Percentiles rank a stretch among this genome's conserved stretches.
These are phyloP conservation scores for Psilocybe cubensis DNA, from an alignment of 768 basidiomycete genomes.

Conservation along the genomic window DNA sequence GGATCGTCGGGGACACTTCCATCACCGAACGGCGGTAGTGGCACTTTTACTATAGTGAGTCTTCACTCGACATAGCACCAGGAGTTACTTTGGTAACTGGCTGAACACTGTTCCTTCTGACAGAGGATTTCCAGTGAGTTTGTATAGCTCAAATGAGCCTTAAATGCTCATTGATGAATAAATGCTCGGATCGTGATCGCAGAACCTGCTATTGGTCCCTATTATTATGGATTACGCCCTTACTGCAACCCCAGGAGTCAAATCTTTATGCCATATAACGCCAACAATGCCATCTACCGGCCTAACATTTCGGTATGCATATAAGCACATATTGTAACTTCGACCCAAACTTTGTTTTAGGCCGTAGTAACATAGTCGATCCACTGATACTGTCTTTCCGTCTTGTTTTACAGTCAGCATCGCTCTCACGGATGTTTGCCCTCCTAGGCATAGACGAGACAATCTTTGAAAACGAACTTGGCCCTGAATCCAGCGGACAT, in stretches of 20 bases:
- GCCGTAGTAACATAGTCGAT: no score
- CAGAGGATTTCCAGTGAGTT: conserved; percentile 18
- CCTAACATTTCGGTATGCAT: conserved; percentile 31
- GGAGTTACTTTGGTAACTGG: background rate
- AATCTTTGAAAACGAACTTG: conserved; percentile 28
- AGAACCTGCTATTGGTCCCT: conserved; percentile 31
- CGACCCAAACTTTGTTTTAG: no score
- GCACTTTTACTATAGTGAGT: conserved; percentile 34
- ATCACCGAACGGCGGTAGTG: conserved; percentile 23
- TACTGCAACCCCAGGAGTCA: conserved; percentile 33
- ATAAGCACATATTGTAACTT: background rate
- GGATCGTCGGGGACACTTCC: conserved; percentile 30
- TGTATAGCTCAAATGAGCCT: background rate
- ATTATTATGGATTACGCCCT: conserved; percentile 35
- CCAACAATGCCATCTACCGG: conserved; percentile 28
- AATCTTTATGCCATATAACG: conserved; percentile 28
- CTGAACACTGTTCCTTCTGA: background rate
- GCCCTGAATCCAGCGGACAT: conserved; percentile 25
- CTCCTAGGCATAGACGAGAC: conserved; percentile 28
- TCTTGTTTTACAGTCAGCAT: conserved; percentile 19
- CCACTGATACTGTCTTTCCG: no score
- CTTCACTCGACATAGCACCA: background rate
- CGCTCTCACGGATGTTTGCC: conserved; percentile 24
- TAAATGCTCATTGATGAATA: background rate
- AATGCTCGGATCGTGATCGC: background rate